Base-by-base conservation (phyloP, 2,329 filamentous ascomycete genomes). In the Domatiomyces globalis region DNA sequence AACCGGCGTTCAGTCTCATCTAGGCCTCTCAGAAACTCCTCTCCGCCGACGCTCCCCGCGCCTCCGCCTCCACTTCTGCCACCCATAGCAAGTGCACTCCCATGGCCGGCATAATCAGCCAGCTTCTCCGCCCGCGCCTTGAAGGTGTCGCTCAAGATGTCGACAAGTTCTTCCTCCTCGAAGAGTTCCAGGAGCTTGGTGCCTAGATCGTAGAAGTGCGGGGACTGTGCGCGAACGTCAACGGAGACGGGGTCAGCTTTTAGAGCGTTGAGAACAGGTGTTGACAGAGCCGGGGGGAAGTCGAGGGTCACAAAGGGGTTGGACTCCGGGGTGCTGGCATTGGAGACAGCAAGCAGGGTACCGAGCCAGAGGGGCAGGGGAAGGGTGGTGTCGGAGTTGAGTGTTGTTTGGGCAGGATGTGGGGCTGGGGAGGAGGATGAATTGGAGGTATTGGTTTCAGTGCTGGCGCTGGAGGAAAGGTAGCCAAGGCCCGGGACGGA, bases 321-420 rank as follows among this genome's bases (percentile, higher is more conserved):
- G 10, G 57, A 49, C 1, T 51, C 55, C 5, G 57, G 52, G 22
- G 54, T 53, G 33, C 55, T 58, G 15, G 56, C 58, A 49, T 68
- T 70, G 9, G 69, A 70, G 6, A 94, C 78, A 27, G 87, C 86
- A 49, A 98, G 84, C 78, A 95, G 90, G 67, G 95, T 87, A 59
- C 85, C 88, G 10, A 98, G 81, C 92, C 92, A 98, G 58, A 96
- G 76, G 1, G 92, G 92, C 1, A 96, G 80, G 55, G 84, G 79
- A 46, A 96, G 75, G 44, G 83, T 81, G 0, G 87, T 90, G 54
- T 86, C 85, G 50, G 82, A 70, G 66, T 90, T 92, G 61, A 96
- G 82, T 65, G 85, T 69, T 29, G 75, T 33, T n/a, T 10, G 7
- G 18, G 12, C 42, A 19, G 44, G 36, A 18, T 43, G 9, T 42